Evolutionary conservation across 345 rosid genomes (phyloP).

Genomic region (Noccaea caerulescens): DNA sequence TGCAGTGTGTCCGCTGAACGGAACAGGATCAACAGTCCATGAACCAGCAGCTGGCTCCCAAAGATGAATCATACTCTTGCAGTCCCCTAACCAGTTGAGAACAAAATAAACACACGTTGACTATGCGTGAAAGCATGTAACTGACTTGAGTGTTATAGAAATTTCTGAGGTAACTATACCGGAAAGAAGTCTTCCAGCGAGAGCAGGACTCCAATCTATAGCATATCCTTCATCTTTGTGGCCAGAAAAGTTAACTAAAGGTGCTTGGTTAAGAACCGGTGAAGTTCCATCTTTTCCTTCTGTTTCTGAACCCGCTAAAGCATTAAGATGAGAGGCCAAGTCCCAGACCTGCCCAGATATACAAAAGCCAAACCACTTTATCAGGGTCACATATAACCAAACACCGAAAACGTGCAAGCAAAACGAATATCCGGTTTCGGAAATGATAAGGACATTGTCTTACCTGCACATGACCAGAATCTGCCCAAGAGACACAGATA

Average conservation of each 20-base stretch:
- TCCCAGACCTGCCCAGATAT: conserved; percentile 77
- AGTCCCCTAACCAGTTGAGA: conserved; percentile 60
- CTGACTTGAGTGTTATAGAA: background rate
- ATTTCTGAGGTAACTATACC: conserved; percentile 51
- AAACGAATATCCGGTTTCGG: background rate
- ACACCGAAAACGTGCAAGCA: background rate
- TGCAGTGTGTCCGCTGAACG: conserved; percentile 76
- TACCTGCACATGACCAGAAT: conserved; percentile 91
- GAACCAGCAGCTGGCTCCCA: conserved; percentile 86
- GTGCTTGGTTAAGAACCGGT: conserved; percentile 76
- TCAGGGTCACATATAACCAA: background rate
- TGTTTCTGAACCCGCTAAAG: conserved; percentile 72
- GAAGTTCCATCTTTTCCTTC: conserved; percentile 59
- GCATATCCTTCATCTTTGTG: conserved; percentile 97
- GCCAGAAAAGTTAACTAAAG: conserved; percentile 70
- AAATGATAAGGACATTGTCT: conserved; percentile 20
- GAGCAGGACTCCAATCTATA: conserved; percentile 89
- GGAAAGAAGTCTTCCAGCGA: conserved; percentile 80
- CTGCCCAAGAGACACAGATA: conserved; percentile 94
- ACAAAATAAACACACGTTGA: background rate
- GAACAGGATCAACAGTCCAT: conserved; percentile 80
- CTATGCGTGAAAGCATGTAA: background rate
- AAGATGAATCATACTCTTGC: conserved; percentile 76
- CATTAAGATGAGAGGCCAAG: conserved; percentile 75
- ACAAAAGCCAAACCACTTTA: conserved; percentile 9